phyloP scores from a whole-genome alignment of 371 early-diverging fungal genomes.

The Scutellospora calospora region DNA sequence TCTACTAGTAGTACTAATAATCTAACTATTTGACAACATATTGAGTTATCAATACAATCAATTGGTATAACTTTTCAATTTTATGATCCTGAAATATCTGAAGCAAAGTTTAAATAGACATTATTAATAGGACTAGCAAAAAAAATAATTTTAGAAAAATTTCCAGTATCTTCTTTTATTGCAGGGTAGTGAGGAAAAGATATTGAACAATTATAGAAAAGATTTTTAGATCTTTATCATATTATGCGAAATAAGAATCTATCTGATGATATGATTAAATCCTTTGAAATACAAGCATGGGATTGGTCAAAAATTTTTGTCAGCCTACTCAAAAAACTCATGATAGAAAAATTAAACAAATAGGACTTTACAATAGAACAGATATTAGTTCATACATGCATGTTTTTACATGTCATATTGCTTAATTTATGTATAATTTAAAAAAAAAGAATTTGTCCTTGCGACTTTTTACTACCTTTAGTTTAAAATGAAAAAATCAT shows the following conservation, averaged over 20 bases:
- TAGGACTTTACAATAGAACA: background rate
- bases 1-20: background rate
- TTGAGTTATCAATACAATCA: background rate
- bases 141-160: slow-evolving; percentile 2
- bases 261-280: background rate
- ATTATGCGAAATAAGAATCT: background rate
- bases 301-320: background rate
- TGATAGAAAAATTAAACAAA: background rate
- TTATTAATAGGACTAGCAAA: background rate
- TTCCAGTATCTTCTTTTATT: background rate
- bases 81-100: background rate
- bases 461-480: background rate
- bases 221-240: background rate
- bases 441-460: background rate
- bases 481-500: background rate
- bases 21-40: background rate
- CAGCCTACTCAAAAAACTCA: background rate
- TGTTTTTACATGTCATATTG: background rate
- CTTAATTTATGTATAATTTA: background rate
- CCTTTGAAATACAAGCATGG: background rate
- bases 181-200: background rate
- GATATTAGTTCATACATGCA: background rate
- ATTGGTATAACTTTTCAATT: background rate
- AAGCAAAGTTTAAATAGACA: background rate
- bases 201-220: background rate